phyloP scores from a whole-genome alignment of 441 rosid species.

The Jatropha podagrica region DNA sequence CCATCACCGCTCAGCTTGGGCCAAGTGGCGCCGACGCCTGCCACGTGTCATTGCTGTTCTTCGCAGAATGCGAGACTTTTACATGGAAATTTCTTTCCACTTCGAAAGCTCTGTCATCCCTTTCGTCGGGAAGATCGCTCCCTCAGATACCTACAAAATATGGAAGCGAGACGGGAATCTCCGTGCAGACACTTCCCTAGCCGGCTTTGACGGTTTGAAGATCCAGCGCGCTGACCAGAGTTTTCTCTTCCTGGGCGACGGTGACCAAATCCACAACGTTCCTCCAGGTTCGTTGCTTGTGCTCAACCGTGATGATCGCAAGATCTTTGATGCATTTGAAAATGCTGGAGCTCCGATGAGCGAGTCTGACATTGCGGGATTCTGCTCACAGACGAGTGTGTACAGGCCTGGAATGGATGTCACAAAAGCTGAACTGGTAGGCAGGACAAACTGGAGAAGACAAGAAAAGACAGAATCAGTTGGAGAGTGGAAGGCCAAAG shows the following conservation, averaged over 20 bases:
- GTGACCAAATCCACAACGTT: slow-evolving; percentile 49
- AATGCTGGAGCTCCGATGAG: slow-evolving; percentile 68
- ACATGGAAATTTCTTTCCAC: slow-evolving; percentile 92
- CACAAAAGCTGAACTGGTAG: slow-evolving; percentile 71
- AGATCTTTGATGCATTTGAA: slow-evolving; percentile 72
- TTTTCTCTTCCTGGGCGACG: slow-evolving; percentile 83
- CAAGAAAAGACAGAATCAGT: slow-evolving; percentile 74
- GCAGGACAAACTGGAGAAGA: slow-evolving; percentile 75
- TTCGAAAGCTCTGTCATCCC: slow-evolving; percentile 98
- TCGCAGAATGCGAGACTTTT: slow-evolving; percentile 87
- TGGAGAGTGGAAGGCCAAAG: slow-evolving; percentile 86
- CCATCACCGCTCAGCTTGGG: slow-evolving; percentile 77
- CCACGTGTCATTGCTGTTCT: slow-evolving; percentile 69
- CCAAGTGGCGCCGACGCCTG: slow-evolving; percentile 85
- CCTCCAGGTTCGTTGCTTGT: slow-evolving; percentile 72
- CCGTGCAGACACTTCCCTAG: slow-evolving; percentile 81
- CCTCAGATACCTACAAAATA: slow-evolving; percentile 91
- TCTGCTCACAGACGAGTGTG: slow-evolving; percentile 65
- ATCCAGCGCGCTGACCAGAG: slow-evolving; percentile 89
- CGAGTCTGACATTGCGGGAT: slow-evolving; percentile 59
- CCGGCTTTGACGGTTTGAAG: slow-evolving; percentile 88
- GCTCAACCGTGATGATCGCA: slow-evolving; percentile 65
- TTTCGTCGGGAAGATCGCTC: slow-evolving; percentile 81
- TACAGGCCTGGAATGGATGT: slow-evolving; percentile 94
- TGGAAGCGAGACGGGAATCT: slow-evolving; percentile 93